A percentile compares a stretch with the other conserved stretches of the same genome.
These are phyloP conservation scores for Ustilago esculenta DNA, from an alignment of 1,284 basidiomycete species.

Conservation along the genomic window DNA sequence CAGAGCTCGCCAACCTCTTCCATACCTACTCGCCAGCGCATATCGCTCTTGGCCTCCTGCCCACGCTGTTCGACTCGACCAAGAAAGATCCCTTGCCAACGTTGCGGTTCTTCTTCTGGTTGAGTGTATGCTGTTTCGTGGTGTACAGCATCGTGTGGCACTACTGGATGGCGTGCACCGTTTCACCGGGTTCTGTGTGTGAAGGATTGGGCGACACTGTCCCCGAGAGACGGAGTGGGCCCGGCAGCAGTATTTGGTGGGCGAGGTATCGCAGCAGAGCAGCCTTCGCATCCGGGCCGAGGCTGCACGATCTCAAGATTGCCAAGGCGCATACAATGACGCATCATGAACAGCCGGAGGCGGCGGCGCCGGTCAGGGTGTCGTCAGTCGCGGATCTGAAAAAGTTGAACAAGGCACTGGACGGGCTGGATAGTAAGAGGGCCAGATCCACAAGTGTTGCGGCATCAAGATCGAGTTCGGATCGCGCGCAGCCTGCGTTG, in stretches of 20 bases:
- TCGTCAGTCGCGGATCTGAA: constrained; percentile 36
- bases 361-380: constrained; percentile 37
- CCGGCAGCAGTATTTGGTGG: constrained; percentile 63
- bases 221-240: constrained; percentile 52
- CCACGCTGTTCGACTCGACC: constrained; percentile 32
- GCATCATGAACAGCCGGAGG: constrained; percentile 21
- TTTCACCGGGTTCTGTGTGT: constrained; percentile 68
- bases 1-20: constrained; percentile 45
- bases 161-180: constrained; percentile 84
- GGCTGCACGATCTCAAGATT: constrained; percentile 4
- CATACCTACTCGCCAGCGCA: constrained; percentile 53
- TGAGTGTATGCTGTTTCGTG: constrained; percentile 78
- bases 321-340: constrained; percentile 1
- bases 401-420: constrained; percentile 36
- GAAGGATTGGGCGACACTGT: constrained; percentile 47
- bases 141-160: constrained; percentile 80
- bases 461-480: constrained; percentile 6
- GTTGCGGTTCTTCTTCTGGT: constrained; percentile 42
- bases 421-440: constrained; percentile 30
- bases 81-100: constrained; percentile 27
- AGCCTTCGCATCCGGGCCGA: constrained; percentile 28
- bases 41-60: constrained; percentile 50
- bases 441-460: constrained; percentile 20
- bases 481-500: constrained; percentile 3
- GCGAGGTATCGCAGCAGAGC: constrained; percentile 41